Evolutionary conservation across 2,329 filamentous ascomycete genomes (phyloP), one percentile per base, ranked within the genome.

Genomic region (Ophiobolus disseminans): DNA sequence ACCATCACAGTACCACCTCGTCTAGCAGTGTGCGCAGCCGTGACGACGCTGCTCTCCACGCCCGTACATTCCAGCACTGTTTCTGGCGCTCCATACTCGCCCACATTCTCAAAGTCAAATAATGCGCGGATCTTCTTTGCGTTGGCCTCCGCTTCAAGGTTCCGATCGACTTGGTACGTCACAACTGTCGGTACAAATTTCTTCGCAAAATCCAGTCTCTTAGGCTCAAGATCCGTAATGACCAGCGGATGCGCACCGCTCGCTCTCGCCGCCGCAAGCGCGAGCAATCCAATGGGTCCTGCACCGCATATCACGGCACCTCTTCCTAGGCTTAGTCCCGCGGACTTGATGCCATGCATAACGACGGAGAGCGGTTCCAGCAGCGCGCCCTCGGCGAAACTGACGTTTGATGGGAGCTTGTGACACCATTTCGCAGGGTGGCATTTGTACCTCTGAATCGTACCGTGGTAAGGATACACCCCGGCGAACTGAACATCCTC

Each of bases 41-140:
- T 85, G 50, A 78, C 75, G 7, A 88, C 76, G 58, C 83, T 86
- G 58, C 78, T 84, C 69, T 88, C 84, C 0, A 87, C 80, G 0
- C 86, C 85, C 0, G 85, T 88, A 57, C 86, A 88, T 68, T 88
- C 86, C 2, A 87, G 75, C 2, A 86, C 80, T 1, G 80, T 80
- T 10, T 80, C 75, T 0, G 85, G 85, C 20, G 82, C 81, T 9
- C 73, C 71, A 58, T 86, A 86, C 58, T 86, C 82, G 5, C 76
- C 63, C 7, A 56, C 73, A 1, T 54, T 48, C 16, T 57, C 64
- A 11, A 61, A 55, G 6, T 79, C 80, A 55, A 85, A 86, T 5
- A 86, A 51, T n/a, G 69, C 68, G 37, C 82, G 72, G 48, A 86
- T 83, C 8, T 72, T 75, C 47, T 72, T 73, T 0, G 80, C 82